These are phyloP conservation scores for Globisporangium radiosum DNA, from an alignment of 352 stramenopile species.

Conservation along the genomic window DNA sequence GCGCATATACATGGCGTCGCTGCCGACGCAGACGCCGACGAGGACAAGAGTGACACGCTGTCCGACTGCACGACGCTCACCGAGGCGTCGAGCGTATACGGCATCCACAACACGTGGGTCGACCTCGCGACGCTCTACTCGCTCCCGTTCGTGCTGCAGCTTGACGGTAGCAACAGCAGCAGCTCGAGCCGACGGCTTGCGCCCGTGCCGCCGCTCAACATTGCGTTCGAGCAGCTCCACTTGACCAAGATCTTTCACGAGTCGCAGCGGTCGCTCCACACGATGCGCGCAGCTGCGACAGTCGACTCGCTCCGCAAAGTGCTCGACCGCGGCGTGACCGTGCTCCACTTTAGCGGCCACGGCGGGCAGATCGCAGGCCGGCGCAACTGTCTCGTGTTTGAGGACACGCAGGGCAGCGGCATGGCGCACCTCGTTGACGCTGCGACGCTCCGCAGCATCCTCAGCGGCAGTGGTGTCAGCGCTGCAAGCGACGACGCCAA, in stretches of 20 bases:
- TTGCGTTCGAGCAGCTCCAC: constrained; percentile 55
- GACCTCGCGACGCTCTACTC: constrained; percentile 72
- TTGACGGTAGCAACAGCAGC: constrained; percentile 8
- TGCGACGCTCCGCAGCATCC: constrained; percentile 46
- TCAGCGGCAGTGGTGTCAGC: constrained; percentile 19
- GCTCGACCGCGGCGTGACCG: constrained; percentile 66
- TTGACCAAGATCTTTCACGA: constrained; percentile 74
- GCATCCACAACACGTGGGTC: constrained; percentile 75
- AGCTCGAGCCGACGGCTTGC: constrained; percentile 31
- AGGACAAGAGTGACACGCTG: constrained; percentile 75
- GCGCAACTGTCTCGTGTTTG: constrained; percentile 65
- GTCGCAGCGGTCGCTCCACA: constrained; percentile 67
- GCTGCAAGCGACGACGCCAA: constrained; percentile 1
- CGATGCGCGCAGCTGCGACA: constrained; percentile 62
- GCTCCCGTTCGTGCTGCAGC: constrained; percentile 60
- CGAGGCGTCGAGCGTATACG: constrained; percentile 66
- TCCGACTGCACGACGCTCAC: constrained; percentile 69
- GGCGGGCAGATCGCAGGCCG: constrained; percentile 58
- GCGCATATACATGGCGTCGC: background rate
- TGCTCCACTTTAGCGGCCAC: constrained; percentile 77
- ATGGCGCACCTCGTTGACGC: constrained; percentile 67
- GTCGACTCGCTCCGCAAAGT: constrained; percentile 70
- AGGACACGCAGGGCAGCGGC: constrained; percentile 62
- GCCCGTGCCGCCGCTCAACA: constrained; percentile 59
- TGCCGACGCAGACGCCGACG: constrained; percentile 17